Evolutionary conservation across 768 basidiomycete species (phyloP).

Genomic region (Scleroderma bovista): DNA sequence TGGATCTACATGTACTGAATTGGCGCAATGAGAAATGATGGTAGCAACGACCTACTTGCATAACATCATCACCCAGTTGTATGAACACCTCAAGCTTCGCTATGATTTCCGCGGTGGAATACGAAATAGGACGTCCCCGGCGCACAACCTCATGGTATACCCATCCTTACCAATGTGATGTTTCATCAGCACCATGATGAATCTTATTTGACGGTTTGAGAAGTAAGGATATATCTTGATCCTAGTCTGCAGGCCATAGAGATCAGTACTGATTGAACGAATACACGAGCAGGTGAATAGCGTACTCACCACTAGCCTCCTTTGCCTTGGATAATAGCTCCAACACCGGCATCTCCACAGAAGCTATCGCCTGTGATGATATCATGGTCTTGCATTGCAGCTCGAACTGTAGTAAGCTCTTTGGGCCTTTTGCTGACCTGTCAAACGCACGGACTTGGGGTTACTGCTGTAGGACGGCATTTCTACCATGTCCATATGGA

Average conservation of each 20-base stretch:
- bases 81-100: conserved; percentile 22
- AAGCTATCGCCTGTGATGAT: conserved; percentile 9
- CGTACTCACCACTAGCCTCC: conserved; percentile 3
- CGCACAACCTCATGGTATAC: not conserved
- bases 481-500: too few species aligned
- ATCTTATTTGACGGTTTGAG: conserved; percentile 12
- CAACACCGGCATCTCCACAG: conserved; percentile 8
- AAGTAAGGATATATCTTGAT: conserved; percentile 10
- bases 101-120: conserved; percentile 18
- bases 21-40: not conserved
- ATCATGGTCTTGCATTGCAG: conserved; percentile 15
- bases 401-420: conserved; percentile 20
- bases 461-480: not conserved
- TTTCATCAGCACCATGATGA: not conserved
- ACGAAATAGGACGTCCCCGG: conserved; percentile 2
- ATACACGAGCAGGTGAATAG: not conserved
- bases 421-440: conserved; percentile 10
- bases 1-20: conserved; percentile 12
- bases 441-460: not conserved
- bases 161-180: conserved; percentile 3
- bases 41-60: conserved; percentile 11
- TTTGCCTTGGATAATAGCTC: conserved; percentile 14
- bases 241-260: conserved; percentile 5
- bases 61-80: conserved; percentile 13
- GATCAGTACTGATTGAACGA: not conserved